A percentile compares a stretch with the other conserved stretches of the same genome.
phyloP scores from a whole-genome alignment of 495 filamentous ascomycete species.

The Astrocystis sublimbata region DNA sequence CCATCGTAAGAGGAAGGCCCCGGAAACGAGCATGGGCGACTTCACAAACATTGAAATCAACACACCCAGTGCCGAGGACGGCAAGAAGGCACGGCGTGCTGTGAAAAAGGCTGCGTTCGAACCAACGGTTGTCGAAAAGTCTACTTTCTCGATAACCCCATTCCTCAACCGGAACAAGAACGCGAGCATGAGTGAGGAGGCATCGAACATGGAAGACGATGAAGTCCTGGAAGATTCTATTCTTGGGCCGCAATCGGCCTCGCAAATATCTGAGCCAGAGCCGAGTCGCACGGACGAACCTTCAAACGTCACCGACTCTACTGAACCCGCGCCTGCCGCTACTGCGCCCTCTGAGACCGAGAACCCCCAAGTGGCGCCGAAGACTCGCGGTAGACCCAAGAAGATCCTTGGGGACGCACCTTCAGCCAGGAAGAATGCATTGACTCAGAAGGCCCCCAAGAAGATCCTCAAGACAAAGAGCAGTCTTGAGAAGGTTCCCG shows the following conservation, averaged over 20 bases:
- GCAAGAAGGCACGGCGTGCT: constrained; percentile 35
- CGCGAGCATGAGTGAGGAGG: constrained; percentile 32
- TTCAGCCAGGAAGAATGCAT: constrained; percentile 45
- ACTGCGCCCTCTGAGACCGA: constrained; percentile 16
- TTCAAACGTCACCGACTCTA: neutral
- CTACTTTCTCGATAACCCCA: constrained; percentile 87
- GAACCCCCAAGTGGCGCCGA: constrained; percentile 27
- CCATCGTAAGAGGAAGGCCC: constrained; percentile 35
- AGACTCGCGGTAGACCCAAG: constrained; percentile 45
- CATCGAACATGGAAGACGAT: constrained; percentile 27
- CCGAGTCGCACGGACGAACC: neutral
- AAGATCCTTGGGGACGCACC: constrained; percentile 38
- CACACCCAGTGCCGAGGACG: constrained; percentile 37
- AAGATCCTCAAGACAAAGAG: constrained; percentile 31
- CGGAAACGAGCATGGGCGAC: constrained; percentile 37
- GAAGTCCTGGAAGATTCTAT: constrained; percentile 30
- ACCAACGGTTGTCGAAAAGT: constrained; percentile 71
- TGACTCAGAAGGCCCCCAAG: constrained; percentile 31
- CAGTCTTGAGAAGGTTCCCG: constrained; percentile 52
- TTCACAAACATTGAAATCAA: constrained; percentile 36
- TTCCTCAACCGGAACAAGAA: constrained; percentile 79
- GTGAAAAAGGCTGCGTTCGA: constrained; percentile 55
- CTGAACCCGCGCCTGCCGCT: constrained; percentile 9
- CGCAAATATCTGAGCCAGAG: neutral
- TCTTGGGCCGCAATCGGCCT: neutral